Evolutionary conservation across 257 asterid species (phyloP).

Genomic region (Nicotiana obtusifolia): DNA sequence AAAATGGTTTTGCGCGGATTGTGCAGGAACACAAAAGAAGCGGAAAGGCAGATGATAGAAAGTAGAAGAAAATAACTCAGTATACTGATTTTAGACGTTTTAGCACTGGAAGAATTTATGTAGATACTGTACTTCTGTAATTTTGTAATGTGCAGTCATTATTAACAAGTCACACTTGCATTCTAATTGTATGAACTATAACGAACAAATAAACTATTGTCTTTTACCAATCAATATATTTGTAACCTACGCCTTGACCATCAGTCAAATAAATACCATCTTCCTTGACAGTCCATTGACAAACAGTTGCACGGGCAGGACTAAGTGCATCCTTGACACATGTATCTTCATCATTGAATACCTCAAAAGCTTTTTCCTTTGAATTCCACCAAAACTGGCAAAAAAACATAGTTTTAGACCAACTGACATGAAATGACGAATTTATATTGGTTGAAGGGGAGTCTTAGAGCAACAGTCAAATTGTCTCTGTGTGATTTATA

Average conservation of each 20-base stretch:
- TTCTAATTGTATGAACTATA: not conserved
- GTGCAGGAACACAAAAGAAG: slow-evolving; percentile 66
- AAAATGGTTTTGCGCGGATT: slow-evolving; percentile 90
- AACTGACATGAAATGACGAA: too few relatives aligned
- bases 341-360: too few relatives aligned
- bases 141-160: not conserved
- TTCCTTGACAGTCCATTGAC: slow-evolving; percentile 8
- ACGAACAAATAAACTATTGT: too few relatives aligned
- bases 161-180: not conserved
- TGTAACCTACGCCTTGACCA: not conserved
- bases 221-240: too few relatives aligned
- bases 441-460: too few relatives aligned
- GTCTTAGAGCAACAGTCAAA: too few relatives aligned
- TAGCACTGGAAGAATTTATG: not conserved
- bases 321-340: too few relatives aligned
- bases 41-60: slow-evolving; percentile 41
- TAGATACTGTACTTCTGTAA: not conserved
- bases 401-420: not conserved
- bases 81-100: not conserved
- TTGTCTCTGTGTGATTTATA: too few relatives aligned
- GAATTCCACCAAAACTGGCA: not conserved
- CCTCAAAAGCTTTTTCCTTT: not conserved
- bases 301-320: not conserved
- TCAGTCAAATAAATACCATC: not conserved
- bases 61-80: not conserved